Base-by-base conservation (phyloP, 257 asterid genomes). In the Solanum chilense region DNA sequence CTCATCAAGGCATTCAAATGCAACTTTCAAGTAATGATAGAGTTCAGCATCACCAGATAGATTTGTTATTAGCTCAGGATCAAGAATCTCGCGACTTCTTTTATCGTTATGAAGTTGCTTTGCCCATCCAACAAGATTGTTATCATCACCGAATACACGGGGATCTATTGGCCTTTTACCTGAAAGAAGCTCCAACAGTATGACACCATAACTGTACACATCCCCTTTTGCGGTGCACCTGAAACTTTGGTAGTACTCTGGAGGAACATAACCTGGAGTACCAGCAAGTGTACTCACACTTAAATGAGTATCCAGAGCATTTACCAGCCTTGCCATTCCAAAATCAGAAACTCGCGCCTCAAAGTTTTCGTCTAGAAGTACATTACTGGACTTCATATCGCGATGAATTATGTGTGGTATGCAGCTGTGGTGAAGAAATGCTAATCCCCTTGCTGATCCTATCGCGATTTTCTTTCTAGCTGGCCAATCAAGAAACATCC, bases 281-380 rank as follows among this genome's bases (percentile, higher is more conserved):
- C 99, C 99, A 0, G 99, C 99, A 18, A 97, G 95, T 3, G 98
- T 96, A 52, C 99, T 97, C 86, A 97, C 99, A 47, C 99, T 95
- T 4, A 97, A 87, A 85, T 97, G 99, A 41, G 98, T 93, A 88
- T 97, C 99, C 6, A 95, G 92, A 20, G 98, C 99, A 58, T 88
- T 97, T 27, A 97, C 98, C 12, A 95, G 86, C 47, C 99, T 90
- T 1, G 99, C 99, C 99, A 97, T 97, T 64, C 99, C 99, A 29
- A 97, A 97, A 90, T 97, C 99, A 7, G 99, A 97, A 70, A 97
- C 99, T 84, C 98, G 87, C 3, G 99, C 99, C 88, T 97, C 98
- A 3, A 96, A 87, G 52, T 93, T 91, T 56, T 93, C 97, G 29
- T 97, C 99, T 1, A 97, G 88, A 44, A 97, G 96, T 15, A 97